Percentiles rank a stretch among this genome's conserved stretches.
These are phyloP conservation scores for Escallonia herrerae DNA, from an alignment of 129 eudicot genomes.

Conservation along the genomic window DNA sequence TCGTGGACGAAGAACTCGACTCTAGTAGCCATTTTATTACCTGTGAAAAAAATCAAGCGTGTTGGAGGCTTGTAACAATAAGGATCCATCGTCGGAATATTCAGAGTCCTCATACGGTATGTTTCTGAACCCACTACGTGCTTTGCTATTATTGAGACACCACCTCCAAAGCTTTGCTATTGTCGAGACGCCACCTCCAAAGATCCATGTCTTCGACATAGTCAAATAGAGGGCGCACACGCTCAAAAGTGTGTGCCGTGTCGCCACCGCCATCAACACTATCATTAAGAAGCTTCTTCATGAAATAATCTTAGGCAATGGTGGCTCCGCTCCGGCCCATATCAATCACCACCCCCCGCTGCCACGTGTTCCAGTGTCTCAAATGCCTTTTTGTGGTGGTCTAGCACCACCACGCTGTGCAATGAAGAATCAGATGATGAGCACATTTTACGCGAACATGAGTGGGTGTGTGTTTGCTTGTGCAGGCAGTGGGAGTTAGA, in stretches of 20 bases:
- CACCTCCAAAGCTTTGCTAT: slow-evolving; percentile 91
- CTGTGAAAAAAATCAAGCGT: too few relatives aligned
- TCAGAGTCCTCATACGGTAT: too few relatives aligned
- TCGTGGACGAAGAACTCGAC: too few relatives aligned
- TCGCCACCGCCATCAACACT: slow-evolving; percentile 16
- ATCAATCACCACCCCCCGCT: slow-evolving; percentile 48
- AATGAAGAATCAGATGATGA: background rate
- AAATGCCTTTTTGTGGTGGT: slow-evolving; percentile 90
- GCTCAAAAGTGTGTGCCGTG: slow-evolving; percentile 29
- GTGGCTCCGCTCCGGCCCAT: slow-evolving; percentile 92
- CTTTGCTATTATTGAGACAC: too few relatives aligned
- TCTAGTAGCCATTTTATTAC: too few relatives aligned
- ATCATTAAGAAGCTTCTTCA: slow-evolving; percentile 42
- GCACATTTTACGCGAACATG: too few relatives aligned
- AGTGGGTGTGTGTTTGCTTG: background rate
- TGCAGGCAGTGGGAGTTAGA: background rate
- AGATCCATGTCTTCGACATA: slow-evolving; percentile 81
- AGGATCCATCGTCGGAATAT: too few relatives aligned
- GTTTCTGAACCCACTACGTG: too few relatives aligned
- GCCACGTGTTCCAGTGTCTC: slow-evolving; percentile 36
- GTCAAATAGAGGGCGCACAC: slow-evolving; percentile 44
- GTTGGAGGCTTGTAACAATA: too few relatives aligned
- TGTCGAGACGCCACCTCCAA: slow-evolving; percentile 72
- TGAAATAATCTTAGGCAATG: slow-evolving; percentile 69
- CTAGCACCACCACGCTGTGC: slow-evolving; percentile 60